Evolutionary conservation across 2,329 filamentous ascomycete species (phyloP).

Genomic region (Epichloe sibirici): DNA sequence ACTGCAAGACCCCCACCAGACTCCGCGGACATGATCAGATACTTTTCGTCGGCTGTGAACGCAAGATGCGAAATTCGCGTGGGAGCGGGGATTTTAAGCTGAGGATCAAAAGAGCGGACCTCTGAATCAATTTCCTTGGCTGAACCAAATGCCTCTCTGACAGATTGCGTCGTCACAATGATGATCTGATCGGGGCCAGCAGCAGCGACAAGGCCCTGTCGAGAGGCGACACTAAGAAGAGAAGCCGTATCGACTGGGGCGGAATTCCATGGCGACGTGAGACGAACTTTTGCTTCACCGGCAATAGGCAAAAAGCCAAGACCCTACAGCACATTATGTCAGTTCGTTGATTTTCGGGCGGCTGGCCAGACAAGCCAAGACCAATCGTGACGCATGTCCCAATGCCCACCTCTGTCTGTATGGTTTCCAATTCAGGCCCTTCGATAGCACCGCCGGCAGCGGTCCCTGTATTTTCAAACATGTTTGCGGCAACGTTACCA

Average conservation of each 20-base stretch:
- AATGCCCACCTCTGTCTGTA: conserved; percentile 62
- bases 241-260: conserved; percentile 68
- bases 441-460: conserved; percentile 27
- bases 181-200: conserved; percentile 71
- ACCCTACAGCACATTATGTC: conserved; percentile 30
- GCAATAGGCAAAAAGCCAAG: conserved; percentile 73
- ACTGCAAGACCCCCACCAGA: conserved; percentile 70
- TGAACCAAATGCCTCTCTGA: conserved; percentile 61
- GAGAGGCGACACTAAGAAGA: conserved; percentile 71
- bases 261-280: conserved; percentile 68
- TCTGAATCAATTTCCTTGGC: conserved; percentile 49
- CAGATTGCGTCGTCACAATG: conserved; percentile 62
- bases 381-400: not conserved
- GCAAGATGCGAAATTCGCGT: conserved; percentile 74
- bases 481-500: conserved; percentile 29
- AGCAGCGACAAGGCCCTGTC: conserved; percentile 71
- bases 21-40: conserved; percentile 72
- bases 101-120: conserved; percentile 57
- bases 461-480: conserved; percentile 44
- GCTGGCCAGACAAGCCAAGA: not conserved
- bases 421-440: conserved; percentile 61
- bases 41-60: conserved; percentile 83
- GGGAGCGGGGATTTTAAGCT: conserved; percentile 60
- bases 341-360: not conserved
- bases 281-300: conserved; percentile 69